Evolutionary conservation across 2,329 filamentous ascomycete genomes (phyloP).

Genomic region (Fusarium anthophilum): DNA sequence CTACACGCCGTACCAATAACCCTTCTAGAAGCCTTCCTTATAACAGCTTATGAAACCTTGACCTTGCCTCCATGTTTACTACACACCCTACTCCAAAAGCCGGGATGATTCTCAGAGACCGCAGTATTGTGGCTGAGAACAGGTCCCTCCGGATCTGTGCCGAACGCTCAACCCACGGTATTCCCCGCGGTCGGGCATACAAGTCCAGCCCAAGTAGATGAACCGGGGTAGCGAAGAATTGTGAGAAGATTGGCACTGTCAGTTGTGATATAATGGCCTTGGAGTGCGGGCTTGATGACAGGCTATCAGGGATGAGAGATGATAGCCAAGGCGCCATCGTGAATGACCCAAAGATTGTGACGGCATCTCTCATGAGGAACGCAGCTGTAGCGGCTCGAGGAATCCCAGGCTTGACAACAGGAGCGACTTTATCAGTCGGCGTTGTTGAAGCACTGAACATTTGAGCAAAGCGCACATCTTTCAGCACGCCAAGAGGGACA

Average conservation of each 20-base stretch:
- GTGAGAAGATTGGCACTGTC: conserved; percentile 44
- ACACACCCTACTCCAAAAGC: conserved; percentile 47
- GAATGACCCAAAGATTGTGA: conserved; percentile 48
- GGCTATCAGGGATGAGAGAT: conserved; percentile 38
- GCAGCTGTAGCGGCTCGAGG: conserved; percentile 40
- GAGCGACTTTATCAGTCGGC: background rate
- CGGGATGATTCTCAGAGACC: conserved; percentile 44
- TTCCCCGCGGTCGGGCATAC: conserved; percentile 20
- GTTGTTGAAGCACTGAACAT: conserved; percentile 37
- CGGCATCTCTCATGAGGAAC: conserved; percentile 43
- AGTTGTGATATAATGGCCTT: conserved; percentile 43
- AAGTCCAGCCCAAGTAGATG: conserved; percentile 43
- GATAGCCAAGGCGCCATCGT: conserved; percentile 43
- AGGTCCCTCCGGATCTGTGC: conserved; percentile 38
- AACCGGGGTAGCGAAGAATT: conserved; percentile 44
- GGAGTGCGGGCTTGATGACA: conserved; percentile 36
- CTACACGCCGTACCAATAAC: rapidly evolving
- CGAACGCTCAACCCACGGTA: conserved; percentile 27
- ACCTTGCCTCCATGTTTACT: conserved; percentile 38
- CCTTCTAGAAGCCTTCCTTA: background rate
- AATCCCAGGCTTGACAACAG: conserved; percentile 18
- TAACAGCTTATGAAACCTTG: conserved; percentile 22
- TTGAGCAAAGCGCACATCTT: conserved; percentile 45
- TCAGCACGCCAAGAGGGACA: conserved; percentile 46
- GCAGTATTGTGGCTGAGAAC: conserved; percentile 40